These are phyloP conservation scores for Hawksworthiomyces lignivorus DNA, from an alignment of 2,329 filamentous ascomycete species.

Conservation along the genomic window DNA sequence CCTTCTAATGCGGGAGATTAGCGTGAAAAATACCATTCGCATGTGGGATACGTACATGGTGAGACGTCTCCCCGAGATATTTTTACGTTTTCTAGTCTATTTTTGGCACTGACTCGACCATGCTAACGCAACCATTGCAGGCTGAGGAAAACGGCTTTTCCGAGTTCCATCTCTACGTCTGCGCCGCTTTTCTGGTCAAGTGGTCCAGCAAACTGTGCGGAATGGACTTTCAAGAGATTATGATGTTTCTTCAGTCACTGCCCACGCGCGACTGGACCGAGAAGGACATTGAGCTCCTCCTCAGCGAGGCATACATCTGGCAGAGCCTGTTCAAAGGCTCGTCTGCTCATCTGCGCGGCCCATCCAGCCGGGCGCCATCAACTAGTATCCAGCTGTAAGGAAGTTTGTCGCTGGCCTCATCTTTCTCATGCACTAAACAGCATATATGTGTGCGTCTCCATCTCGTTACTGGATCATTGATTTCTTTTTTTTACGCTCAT, in stretches of 20 bases:
- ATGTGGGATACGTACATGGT: conserved; percentile 99
- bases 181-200: conserved; percentile 94
- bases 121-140: conserved; percentile 37
- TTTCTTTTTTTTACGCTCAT: background rate
- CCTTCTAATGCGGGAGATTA: conserved; percentile 93
- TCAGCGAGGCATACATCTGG: conserved; percentile 98
- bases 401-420: background rate
- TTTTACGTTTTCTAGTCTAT: no score
- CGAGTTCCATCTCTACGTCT: conserved; percentile 96
- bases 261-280: conserved; percentile 94
- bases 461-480: no score
- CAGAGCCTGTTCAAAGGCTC: conserved; percentile 95
- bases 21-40: conserved; percentile 88
- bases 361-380: conserved; percentile 30
- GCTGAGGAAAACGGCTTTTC: conserved; percentile 98
- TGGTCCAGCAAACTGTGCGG: conserved; percentile 92
- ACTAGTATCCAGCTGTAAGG: conserved; percentile 32
- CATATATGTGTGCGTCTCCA: no score
- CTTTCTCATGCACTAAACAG: no score
- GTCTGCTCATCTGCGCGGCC: conserved; percentile 68
- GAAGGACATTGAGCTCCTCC: conserved; percentile 90
- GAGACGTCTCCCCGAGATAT: no score
- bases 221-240: conserved; percentile 97
- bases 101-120: background rate
- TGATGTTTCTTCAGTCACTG: conserved; percentile 97